Conservation (phyloP, 768 basidiomycete species). For the Lactifluus hygrophoroides region DNA sequence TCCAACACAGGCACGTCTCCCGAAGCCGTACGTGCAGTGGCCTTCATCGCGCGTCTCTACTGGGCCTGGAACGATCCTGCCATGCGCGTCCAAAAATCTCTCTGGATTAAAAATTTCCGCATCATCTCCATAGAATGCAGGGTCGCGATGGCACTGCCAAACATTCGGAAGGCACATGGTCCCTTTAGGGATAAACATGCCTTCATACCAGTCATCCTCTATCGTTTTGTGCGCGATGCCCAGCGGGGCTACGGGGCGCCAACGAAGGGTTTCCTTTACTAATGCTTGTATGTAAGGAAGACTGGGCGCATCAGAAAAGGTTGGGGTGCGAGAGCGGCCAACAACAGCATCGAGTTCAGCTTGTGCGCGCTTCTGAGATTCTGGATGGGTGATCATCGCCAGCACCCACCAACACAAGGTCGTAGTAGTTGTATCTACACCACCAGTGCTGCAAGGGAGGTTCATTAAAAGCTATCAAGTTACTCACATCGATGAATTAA, state of each 20-base stretch:
- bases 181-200: constrained; percentile 28
- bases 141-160: background rate
- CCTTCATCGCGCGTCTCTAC: constrained; percentile 9
- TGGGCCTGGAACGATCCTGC: background rate
- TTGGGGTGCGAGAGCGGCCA: background rate
- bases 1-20: constrained; percentile 18
- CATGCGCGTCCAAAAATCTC: constrained; percentile 14
- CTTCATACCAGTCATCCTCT: constrained; percentile 22
- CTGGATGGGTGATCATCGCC: constrained; percentile 17
- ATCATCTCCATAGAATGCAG: constrained; percentile 10
- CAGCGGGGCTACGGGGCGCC: background rate
- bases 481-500: no score
- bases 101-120: constrained; percentile 17
- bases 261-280: background rate
- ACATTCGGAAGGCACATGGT: constrained; percentile 27
- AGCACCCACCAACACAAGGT: constrained; percentile 9
- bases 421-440: background rate
- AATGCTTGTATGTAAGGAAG: no score
- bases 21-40: constrained; percentile 14
- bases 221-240: background rate
- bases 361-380: no score
- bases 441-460: background rate
- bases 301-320: constrained; percentile 1
- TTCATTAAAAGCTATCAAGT: background rate
- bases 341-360: no score